Evolutionary conservation across 805 yeast species (phyloP).

Genomic region (Zygoascus tannicola): DNA sequence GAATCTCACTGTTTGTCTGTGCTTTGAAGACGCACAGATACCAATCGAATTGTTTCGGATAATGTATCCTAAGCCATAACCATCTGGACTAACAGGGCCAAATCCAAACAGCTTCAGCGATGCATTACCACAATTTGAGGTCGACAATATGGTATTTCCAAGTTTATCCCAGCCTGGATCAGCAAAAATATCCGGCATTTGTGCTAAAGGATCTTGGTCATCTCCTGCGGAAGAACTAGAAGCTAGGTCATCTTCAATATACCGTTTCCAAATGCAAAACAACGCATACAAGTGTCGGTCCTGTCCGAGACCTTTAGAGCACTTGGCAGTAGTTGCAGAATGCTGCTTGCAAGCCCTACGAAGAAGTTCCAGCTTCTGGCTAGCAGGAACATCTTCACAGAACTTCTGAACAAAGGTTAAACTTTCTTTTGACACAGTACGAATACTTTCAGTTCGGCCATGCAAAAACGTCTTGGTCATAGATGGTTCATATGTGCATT

Average conservation of each 20-base stretch:
- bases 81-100: conserved; percentile 84
- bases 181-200: conserved; percentile 65
- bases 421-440: conserved; percentile 75
- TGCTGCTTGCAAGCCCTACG: conserved; percentile 66
- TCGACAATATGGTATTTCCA: conserved; percentile 70
- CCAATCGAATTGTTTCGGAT: conserved; percentile 72
- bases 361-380: conserved; percentile 50
- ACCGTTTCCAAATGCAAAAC: conserved; percentile 71
- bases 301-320: conserved; percentile 77
- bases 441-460: conserved; percentile 87
- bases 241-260: conserved; percentile 21
- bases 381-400: conserved; percentile 56
- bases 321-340: conserved; percentile 52
- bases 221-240: neutral
- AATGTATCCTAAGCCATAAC: conserved; percentile 89
- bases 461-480: conserved; percentile 85
- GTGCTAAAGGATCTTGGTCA: neutral
- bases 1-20: conserved; percentile 76
- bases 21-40: conserved; percentile 77
- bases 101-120: conserved; percentile 80
- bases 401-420: conserved; percentile 76
- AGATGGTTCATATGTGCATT: conserved; percentile 92
- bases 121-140: conserved; percentile 89
- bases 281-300: conserved; percentile 86
- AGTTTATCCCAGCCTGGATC: conserved; percentile 84